phyloP scores from a whole-genome alignment of 495 filamentous ascomycete genomes.

The Penicillium verhagenii region DNA sequence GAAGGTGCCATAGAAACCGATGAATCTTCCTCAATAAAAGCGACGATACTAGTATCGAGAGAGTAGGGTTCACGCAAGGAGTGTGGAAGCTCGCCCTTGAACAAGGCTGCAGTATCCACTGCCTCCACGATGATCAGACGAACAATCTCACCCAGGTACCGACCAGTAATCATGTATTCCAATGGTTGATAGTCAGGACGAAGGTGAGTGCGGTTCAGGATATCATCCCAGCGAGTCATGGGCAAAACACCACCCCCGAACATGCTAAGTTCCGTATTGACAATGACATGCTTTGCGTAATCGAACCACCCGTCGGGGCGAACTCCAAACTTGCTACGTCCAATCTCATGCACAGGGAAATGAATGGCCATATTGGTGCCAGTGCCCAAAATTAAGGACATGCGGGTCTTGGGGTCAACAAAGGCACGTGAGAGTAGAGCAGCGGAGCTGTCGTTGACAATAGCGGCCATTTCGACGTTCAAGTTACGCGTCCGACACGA shows the following conservation, averaged over 20 bases:
- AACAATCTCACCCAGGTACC: constrained; percentile 82
- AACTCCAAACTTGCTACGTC: constrained; percentile 57
- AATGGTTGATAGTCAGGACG: constrained; percentile 83
- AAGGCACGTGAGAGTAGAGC: constrained; percentile 79
- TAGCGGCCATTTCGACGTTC: constrained; percentile 61
- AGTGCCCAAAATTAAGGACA: constrained; percentile 83
- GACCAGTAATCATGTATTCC: constrained; percentile 85
- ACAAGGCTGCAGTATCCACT: constrained; percentile 44
- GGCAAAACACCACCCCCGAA: constrained; percentile 67
- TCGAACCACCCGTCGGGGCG: constrained; percentile 45
- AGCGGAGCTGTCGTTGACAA: constrained; percentile 82
- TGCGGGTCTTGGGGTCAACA: constrained; percentile 56
- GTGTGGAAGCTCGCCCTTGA: constrained; percentile 56
- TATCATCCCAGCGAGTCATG: constrained; percentile 72
- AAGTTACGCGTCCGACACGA: constrained; percentile 53
- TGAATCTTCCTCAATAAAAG: constrained; percentile 49
- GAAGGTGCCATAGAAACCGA: constrained; percentile 45
- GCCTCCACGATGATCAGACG: constrained; percentile 74
- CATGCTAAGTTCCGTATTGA: constrained; percentile 91
- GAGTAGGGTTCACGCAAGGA: constrained; percentile 63
- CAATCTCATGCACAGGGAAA: constrained; percentile 63
- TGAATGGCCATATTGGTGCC: constrained; percentile 81
- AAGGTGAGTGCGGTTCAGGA: constrained; percentile 66
- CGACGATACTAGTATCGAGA: constrained; percentile 70
- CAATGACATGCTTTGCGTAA: constrained; percentile 61